Base-by-base conservation (phyloP, 768 basidiomycete species). In the Chalciporus pseudorubinellus region DNA sequence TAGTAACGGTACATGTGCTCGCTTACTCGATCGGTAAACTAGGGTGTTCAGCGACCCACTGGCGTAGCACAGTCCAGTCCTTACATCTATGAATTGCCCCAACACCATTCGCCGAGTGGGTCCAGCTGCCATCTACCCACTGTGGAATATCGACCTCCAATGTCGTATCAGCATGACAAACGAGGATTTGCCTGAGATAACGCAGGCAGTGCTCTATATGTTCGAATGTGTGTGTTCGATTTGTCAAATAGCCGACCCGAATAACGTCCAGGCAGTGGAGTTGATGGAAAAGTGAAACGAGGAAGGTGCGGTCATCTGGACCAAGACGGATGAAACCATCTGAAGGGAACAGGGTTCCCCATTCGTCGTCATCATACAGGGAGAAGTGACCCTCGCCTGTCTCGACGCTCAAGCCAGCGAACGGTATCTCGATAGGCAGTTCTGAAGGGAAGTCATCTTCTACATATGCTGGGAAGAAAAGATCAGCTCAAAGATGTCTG, bases 231-330 rank as follows among this genome's bases (percentile, higher is more conserved):
- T 64, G 59, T 14, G 56, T 61, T 12, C 55, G 54, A 38, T 60
- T 61, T 29, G 59, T 53, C 44, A 69, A 43, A 38, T 64, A 59
- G 16, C 64, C 65, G 2, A 53, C 62, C 14, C 72, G 70, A 18
- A 73, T 70, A 45, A 67, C 53, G 42, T 72, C 68, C 13, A 80
- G 57, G 47, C 78, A 80, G 53, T 80, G 78, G 16, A 77, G 68
- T 53, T 80, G 72, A 59, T 80, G 79, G 64, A 74, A 78, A 56
- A 78, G 71, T 28, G 72, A 66, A 19, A 62, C 59, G 14, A 57
- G 68, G 45, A 72, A 71, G 1, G 70, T 59, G 41, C 66, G 65
- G 49, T 70, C 55, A 31, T 66, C n/a, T 0, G 70, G 63, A 21
- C 72, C 72, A 8, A 74, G 57, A 43, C 62, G 65, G 22, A 70